Conservation (phyloP, 176 grass and related monocot species). For the Raddia distichophylla region DNA sequence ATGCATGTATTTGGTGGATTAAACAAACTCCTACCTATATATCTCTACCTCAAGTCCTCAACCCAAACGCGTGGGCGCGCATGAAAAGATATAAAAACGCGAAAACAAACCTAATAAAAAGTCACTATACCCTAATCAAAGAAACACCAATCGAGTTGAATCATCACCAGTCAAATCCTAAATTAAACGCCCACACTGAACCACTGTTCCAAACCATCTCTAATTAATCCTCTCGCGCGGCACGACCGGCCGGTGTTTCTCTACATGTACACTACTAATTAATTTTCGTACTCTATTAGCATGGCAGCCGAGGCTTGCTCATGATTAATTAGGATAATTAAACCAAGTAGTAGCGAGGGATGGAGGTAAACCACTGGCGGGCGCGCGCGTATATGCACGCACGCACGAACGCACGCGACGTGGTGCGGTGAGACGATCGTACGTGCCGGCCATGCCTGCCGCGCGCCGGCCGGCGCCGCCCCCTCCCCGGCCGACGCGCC, state of each 20-base stretch:
- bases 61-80: neutral
- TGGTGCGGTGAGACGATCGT: constrained; percentile 10
- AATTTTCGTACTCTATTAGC: neutral
- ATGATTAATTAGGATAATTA: neutral
- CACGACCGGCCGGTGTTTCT: neutral
- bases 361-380: constrained; percentile 20
- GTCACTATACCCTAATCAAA: neutral
- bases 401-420: neutral
- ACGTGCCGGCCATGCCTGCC: constrained; percentile 33
- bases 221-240: neutral
- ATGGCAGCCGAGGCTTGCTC: neutral
- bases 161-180: neutral
- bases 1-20: too few relatives aligned
- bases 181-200: neutral
- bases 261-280: too few relatives aligned
- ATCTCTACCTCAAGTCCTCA: neutral
- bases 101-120: neutral
- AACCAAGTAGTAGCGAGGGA: neutral
- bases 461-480: constrained; percentile 30
- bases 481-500: constrained; percentile 29
- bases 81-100: neutral
- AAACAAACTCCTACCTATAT: neutral
- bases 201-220: neutral
- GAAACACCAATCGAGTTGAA: neutral
- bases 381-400: neutral